Evolutionary conservation across 2,329 filamentous ascomycete species (phyloP), one percentile per base, ranked within the genome.

Genomic region (Didymella arachidicola): DNA sequence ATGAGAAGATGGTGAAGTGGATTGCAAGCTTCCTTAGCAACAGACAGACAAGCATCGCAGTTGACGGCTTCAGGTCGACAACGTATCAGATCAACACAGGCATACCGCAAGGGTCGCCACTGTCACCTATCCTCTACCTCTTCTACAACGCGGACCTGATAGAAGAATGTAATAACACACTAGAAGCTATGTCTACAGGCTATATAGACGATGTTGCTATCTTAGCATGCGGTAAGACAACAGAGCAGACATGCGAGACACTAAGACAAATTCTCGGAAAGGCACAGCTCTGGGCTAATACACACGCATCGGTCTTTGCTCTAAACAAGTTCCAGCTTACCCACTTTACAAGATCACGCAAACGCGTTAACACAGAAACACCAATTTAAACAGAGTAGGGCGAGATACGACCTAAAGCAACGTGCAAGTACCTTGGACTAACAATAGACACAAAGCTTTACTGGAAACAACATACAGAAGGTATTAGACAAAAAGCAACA

Each of bases 71-170:
- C n/a, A n/a, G n/a, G n/a, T n/a, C n/a, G n/a, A n/a, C n/a, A n/a
- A n/a, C n/a, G n/a, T n/a, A n/a, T n/a, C n/a, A n/a, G n/a, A n/a
- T n/a, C n/a, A n/a, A n/a, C n/a, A n/a, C n/a, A n/a, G n/a, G n/a
- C n/a, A n/a, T n/a, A n/a, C n/a, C n/a, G n/a, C n/a, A n/a, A 29
- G 71, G 70, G 58, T 75, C 64, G 18, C 69, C 62, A 22, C 65
- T 75, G 1, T 75, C 61, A 19, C 72, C 67, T 29, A 73, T 76
- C 27, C 65, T 76, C 26, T 75, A 68, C 61, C 60, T 76, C 38
- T 73, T 73, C 67, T 76, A 74, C 54, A 75, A 73, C 36, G 59
- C 59, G 29, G 64, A 73, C 50, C 66, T 76, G 1, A 56, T 76
- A 53, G 66, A 73, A 27, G 47, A 44, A 48, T 48, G 22, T 12